phyloP scores from a whole-genome alignment of 2,329 filamentous ascomycete species.

The Hypoxylon sp. region DNA sequence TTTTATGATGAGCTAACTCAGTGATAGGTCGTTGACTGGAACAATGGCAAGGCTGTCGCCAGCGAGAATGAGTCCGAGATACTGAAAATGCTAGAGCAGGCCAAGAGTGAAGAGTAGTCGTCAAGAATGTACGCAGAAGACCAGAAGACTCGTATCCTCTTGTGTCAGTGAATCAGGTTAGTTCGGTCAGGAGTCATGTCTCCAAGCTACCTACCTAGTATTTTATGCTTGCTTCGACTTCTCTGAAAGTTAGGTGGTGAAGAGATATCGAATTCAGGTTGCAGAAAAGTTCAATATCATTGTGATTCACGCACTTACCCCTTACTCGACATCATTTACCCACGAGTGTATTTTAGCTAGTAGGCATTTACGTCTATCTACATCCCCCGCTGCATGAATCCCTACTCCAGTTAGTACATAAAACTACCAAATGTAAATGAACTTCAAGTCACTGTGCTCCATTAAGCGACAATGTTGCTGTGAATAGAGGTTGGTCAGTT shows the following conservation, averaged over 20 bases:
- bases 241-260: background rate
- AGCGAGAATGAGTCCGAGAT: constrained; percentile 92
- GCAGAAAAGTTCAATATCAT: background rate
- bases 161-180: background rate
- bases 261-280: background rate
- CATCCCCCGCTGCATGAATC: background rate
- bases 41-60: constrained; percentile 83
- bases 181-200: background rate
- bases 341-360: background rate
- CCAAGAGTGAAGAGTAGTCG: constrained; percentile 56
- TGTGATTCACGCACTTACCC: constrained; percentile 4
- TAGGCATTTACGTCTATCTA: background rate
- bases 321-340: background rate
- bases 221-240: background rate
- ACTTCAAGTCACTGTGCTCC: background rate
- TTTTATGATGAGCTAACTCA: constrained; percentile 46
- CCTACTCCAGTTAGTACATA: background rate
- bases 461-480: background rate
- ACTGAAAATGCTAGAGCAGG: constrained; percentile 79
- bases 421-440: background rate
- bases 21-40: constrained; percentile 85
- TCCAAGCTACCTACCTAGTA: no score
- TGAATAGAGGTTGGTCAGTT: background rate
- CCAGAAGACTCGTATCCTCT: background rate
- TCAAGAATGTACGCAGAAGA: background rate